Evolutionary conservation across 495 filamentous ascomycete species (phyloP).

Genomic region (Elaphomyces granulatus): DNA sequence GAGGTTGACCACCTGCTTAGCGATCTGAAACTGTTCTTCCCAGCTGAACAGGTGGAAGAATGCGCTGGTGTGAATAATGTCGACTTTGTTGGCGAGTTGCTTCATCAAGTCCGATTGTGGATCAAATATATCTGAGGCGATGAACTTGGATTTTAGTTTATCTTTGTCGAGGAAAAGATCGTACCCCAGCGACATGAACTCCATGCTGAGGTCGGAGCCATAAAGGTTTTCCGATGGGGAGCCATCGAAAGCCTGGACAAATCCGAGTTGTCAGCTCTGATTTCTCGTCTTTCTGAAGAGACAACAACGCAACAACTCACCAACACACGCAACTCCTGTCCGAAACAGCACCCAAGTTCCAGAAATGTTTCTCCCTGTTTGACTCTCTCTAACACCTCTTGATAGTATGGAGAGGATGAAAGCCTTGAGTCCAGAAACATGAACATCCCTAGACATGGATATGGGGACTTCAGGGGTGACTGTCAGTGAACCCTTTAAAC

Average conservation of each 20-base stretch:
- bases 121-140: constrained; percentile 40
- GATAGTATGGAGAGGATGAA: constrained; percentile 18
- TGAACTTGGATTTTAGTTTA: constrained; percentile 30
- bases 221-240: constrained; percentile 19
- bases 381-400: constrained; percentile 25
- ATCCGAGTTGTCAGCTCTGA: neutral
- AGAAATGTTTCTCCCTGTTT: constrained; percentile 22
- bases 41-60: constrained; percentile 50
- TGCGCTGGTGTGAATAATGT: constrained; percentile 39
- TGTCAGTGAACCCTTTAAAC: no score
- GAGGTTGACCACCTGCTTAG: constrained; percentile 31
- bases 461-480: no score
- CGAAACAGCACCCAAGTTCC: constrained; percentile 30
- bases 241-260: constrained; percentile 11
- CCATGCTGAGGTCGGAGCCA: constrained; percentile 24
- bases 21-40: constrained; percentile 34
- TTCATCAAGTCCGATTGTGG: constrained; percentile 17
- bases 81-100: constrained; percentile 29
- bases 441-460: constrained; percentile 40
- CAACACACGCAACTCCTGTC: constrained; percentile 26
- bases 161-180: constrained; percentile 33
- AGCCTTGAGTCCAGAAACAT: constrained; percentile 35
- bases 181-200: constrained; percentile 33
- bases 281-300: neutral
- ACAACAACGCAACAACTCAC: constrained; percentile 9